Base-by-base conservation (phyloP, 2,329 filamentous ascomycete species). In the Botrytis hyacinthi region DNA sequence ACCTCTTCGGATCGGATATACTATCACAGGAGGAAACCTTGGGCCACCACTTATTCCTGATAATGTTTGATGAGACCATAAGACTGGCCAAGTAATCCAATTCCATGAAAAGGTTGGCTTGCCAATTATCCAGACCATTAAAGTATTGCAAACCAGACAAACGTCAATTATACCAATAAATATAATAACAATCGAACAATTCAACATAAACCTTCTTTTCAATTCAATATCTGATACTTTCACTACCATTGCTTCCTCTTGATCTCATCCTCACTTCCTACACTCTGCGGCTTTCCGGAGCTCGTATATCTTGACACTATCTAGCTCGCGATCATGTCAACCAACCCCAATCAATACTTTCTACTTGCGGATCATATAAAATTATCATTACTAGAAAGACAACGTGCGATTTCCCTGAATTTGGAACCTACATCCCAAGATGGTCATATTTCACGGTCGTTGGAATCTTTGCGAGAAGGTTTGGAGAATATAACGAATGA, bases 361-460 rank as follows among this genome's bases (percentile, higher is more conserved):
- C 91, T 98, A 71, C 90, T 98, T 73, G 94, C 95, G 80, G 96
- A 99, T 84, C 95, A 98, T 83, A 93, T 98, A 86, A 98, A 98
- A 84, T 89, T 98, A 75, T 97, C 95, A 22, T 88, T 99, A 26
- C 90, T 98, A 40, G 96, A 98, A 85, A 91, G 95, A 74, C 92
- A 97, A 84, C 91, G 95, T 74, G 94, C 95, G 67, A 90, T 93
- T 79, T 92, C 90, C 22, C 87, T 97, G 62, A 91, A 94, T 78
- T 88, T 97, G 73, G 89, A 94, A 74, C 89, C 80, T 57, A 81
- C 79, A 26, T 90, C 91, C 32, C 93, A 97, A 83, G 94, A 98
- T 84, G 92, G 92, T 59, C 93, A 97, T 82, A 95, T 98, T 78
- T 92, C 93, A 26, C 89, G 93, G 70, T 98, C 95, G 4, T 86